Base-by-base conservation (phyloP, 177 flowering plant genomes). In the Vitis hybrid region DNA sequence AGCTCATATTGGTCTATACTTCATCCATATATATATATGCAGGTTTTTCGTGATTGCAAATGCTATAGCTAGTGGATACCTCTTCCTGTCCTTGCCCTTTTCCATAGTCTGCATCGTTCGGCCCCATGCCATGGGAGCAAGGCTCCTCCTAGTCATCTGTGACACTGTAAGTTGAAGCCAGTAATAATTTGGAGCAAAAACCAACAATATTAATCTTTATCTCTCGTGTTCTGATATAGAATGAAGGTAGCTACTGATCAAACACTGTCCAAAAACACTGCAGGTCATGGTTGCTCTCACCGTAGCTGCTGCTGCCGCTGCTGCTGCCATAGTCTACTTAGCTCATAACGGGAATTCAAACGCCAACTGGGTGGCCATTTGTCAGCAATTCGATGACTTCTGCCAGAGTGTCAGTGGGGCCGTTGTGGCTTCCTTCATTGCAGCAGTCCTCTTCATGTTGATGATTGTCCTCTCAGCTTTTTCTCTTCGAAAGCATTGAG, bases 41-140 rank as follows among this genome's bases (percentile, higher is more conserved):
- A 93, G 95, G 85, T 90, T 76, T 74, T 93, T 91, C 33, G 87
- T 90, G 73, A 55, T 86, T 13, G 91, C 87, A 13, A 89, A 76
- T 65, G 90, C 85, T 1, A 65, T 89, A 19, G 83, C 75, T 1
- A 51, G 78, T 9, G 92, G 86, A 2, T 93, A 90, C 69, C 89
- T 93, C 1, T 76, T 86, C 51, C 85, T 93, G 66, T 87, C 96
- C 62, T 50, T 93, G 49, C 90, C 91, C 1, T 81, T 92, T 84
- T 87, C 94, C 33, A 82, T 90, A 7, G 79, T 86, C 50, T 73
- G 78, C 80, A 87, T 93, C 14, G 73, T 86, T 65, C 82, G 94
- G 1, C 89, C 94, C 4, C 75, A 64, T 59, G 79, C 75, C 2
- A 53, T 64, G 0, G 90, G 87, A 7, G 79, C 86, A 10, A 82